phyloP scores from a whole-genome alignment of 345 rosid genomes.

The Melaleuca quinquenervia region DNA sequence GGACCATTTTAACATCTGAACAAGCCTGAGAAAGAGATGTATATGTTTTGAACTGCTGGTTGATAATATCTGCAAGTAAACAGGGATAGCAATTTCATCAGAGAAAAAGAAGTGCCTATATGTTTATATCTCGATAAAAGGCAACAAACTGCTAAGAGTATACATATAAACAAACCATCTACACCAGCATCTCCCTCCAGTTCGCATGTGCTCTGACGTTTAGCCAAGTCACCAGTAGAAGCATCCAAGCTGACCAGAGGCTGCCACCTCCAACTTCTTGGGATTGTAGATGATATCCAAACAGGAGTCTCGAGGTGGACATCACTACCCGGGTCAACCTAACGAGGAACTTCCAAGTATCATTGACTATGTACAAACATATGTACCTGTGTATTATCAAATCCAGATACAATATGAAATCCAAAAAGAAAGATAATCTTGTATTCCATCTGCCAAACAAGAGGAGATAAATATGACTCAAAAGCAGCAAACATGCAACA shows the following conservation, averaged over 20 bases:
- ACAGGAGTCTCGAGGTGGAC: constrained; percentile 30
- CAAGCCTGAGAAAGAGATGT: constrained; percentile 64
- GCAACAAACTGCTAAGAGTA: background rate
- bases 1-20: constrained; percentile 86
- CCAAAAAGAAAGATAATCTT: constrained; percentile 8
- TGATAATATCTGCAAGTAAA: constrained; percentile 60
- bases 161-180: constrained; percentile 37
- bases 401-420: background rate
- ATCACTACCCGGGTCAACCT: constrained; percentile 48
- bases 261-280: constrained; percentile 72
- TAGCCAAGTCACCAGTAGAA: constrained; percentile 30
- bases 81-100: background rate
- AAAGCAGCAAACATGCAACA: constrained; percentile 19
- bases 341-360: constrained; percentile 12
- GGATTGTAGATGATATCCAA: constrained; percentile 70
- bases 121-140: background rate
- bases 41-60: constrained; percentile 53
- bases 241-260: constrained; percentile 28
- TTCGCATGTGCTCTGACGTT: constrained; percentile 74
- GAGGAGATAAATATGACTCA: constrained; percentile 9
- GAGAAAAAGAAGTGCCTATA: background rate
- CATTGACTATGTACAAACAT: background rate
- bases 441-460: background rate
- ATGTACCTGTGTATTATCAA: background rate
- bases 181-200: constrained; percentile 86